Conservation (phyloP, 2,329 filamentous ascomycete genomes). For the Penicillium brasilianum region DNA sequence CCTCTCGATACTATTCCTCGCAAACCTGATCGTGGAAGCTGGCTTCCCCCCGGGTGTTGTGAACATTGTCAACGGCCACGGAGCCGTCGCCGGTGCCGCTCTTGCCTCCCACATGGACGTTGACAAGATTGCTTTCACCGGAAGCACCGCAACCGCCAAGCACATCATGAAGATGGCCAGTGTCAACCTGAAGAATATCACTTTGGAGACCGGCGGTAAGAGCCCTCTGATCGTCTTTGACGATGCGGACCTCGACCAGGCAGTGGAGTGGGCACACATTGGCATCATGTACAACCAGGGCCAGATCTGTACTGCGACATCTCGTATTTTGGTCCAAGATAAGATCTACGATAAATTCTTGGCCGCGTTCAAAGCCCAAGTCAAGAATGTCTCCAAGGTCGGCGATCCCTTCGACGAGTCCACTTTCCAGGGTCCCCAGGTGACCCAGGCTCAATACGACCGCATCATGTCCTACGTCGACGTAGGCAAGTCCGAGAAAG, state of each 20-base stretch:
- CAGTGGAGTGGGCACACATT: conserved; percentile 69
- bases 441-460: conserved; percentile 34
- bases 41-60: conserved; percentile 43
- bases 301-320: conserved; percentile 44
- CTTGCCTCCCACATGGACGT: conserved; percentile 40
- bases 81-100: conserved; percentile 37
- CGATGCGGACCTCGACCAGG: conserved; percentile 69
- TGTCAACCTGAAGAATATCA: conserved; percentile 43
- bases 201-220: conserved; percentile 63
- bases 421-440: conserved; percentile 36
- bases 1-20: conserved; percentile 41
- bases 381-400: conserved; percentile 34
- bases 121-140: conserved; percentile 44
- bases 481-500: conserved; percentile 44
- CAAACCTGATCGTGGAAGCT: conserved; percentile 40
- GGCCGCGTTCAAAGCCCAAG: conserved; percentile 30
- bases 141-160: conserved; percentile 40
- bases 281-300: conserved; percentile 55
- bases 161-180: conserved; percentile 47
- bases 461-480: conserved; percentile 35
- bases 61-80: conserved; percentile 43
- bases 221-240: conserved; percentile 68
- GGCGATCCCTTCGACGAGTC: conserved; percentile 45
- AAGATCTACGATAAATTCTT: conserved; percentile 32
- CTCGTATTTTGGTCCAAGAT: conserved; percentile 36